Evolutionary conservation across 148 eudicot genomes (phyloP), one percentile per base, ranked within the genome.

Genomic region (Hydrangea macrophylla): DNA sequence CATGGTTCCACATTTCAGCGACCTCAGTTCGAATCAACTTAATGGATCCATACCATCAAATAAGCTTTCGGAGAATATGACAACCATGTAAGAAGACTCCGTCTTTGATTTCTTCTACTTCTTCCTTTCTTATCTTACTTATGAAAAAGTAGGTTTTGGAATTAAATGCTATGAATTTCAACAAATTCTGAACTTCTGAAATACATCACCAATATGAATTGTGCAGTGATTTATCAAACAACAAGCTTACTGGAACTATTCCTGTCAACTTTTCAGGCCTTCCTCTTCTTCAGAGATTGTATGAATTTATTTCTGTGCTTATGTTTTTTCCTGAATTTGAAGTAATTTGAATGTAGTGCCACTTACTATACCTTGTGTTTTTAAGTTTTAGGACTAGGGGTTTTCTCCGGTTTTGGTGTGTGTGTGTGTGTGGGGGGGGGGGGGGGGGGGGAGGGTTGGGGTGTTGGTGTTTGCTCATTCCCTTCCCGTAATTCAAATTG

Each of bases 271-370:
- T 89, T 56, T 67, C 96, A 2, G 75, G 79, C 36, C 84, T 86
- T 72, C 86, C 92, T 60, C 82, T 15, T 65, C 74, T 89, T 62
- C 89, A 89, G 53, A 86, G 2, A 81, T 60, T 85, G 92, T 88
- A 79, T 71, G 82, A n/a, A 28, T 58, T n/a, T n/a, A n/a, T n/a
- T n/a, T n/a, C n/a, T n/a, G n/a, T n/a, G n/a, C n/a, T n/a, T n/a
- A n/a, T n/a, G n/a, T n/a, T n/a, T n/a, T n/a, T n/a, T n/a, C n/a
- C n/a, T n/a, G n/a, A n/a, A n/a, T n/a, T n/a, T n/a, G n/a, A n/a
- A n/a, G n/a, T n/a, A n/a, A n/a, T n/a, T n/a, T n/a, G n/a, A n/a
- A n/a, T n/a, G n/a, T n/a, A n/a, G n/a, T n/a, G n/a, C n/a, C n/a
- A n/a, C n/a, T n/a, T n/a, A n/a, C n/a, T n/a, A n/a, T n/a, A n/a